Evolutionary conservation across 305 asterid genomes (phyloP).

Genomic region (Solanum hybrid): DNA sequence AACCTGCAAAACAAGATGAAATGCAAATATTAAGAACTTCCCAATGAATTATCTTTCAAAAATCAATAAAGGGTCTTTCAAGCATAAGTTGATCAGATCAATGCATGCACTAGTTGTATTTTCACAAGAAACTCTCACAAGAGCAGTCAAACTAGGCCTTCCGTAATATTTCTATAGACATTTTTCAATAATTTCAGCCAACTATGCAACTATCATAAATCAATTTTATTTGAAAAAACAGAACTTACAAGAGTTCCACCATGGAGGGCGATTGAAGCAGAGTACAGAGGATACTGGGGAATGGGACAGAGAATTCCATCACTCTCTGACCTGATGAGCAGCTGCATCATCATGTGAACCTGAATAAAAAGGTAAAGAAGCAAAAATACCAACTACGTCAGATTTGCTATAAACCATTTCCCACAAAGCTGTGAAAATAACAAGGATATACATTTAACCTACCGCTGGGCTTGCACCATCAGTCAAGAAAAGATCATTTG

Average conservation of each 20-base stretch:
- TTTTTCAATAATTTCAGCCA: neutral
- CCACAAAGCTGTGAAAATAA: neutral
- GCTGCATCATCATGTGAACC: constrained; percentile 99
- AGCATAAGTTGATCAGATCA: neutral
- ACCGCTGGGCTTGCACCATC: constrained; percentile 98
- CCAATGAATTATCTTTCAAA: neutral
- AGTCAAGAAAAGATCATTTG: constrained; percentile 75
- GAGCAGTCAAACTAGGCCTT: neutral
- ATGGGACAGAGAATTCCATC: constrained; percentile 92
- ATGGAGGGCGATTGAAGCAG: constrained; percentile 93
- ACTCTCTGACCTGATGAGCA: constrained; percentile 55
- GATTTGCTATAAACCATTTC: neutral
- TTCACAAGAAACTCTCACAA: neutral
- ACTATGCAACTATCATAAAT: neutral
- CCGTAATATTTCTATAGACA: neutral
- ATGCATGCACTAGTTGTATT: neutral
- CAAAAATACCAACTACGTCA: neutral
- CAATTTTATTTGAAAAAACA: neutral
- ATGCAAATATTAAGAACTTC: constrained; percentile 8
- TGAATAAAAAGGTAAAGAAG: constrained; percentile 13
- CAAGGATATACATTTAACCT: constrained; percentile 3
- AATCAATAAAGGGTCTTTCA: neutral
- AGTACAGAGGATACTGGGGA: constrained; percentile 91
- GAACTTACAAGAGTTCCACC: constrained; percentile 82
- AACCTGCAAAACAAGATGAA: constrained; percentile 37